Evolutionary conservation across 805 yeast species (phyloP).

Genomic region (Ogataea thermomethanolica): DNA sequence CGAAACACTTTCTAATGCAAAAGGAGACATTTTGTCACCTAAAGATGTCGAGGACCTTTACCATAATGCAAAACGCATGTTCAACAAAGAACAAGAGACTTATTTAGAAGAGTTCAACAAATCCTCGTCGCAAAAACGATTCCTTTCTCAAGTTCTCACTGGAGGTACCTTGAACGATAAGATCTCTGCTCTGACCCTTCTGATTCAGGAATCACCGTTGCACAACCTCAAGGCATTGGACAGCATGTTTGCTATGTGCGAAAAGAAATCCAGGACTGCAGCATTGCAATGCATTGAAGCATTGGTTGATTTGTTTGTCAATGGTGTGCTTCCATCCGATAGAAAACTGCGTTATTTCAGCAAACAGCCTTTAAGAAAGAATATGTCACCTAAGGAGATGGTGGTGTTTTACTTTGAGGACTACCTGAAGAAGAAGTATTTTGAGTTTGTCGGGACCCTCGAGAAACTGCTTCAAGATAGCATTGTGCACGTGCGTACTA

Average conservation of each 20-base stretch:
- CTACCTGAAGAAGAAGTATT: constrained; percentile 71
- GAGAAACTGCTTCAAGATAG: constrained; percentile 89
- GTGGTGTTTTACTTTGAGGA: constrained; percentile 87
- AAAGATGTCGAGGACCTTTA: constrained; percentile 58
- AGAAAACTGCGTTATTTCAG: constrained; percentile 78
- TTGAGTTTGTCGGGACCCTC: constrained; percentile 68
- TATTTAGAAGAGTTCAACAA: constrained; percentile 73
- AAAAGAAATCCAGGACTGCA: constrained; percentile 89
- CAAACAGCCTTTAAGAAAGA: constrained; percentile 56
- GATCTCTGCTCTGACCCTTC: constrained; percentile 87
- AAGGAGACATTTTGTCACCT: constrained; percentile 38
- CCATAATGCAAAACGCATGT: constrained; percentile 60
- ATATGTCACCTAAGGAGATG: constrained; percentile 51
- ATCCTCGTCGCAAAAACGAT: constrained; percentile 78
- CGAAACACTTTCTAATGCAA: constrained; percentile 28
- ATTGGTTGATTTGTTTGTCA: constrained; percentile 79
- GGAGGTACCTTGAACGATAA: constrained; percentile 95
- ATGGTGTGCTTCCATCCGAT: constrained; percentile 83
- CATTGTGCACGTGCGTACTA: constrained; percentile 80
- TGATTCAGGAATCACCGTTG: constrained; percentile 92
- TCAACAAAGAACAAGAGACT: constrained; percentile 66
- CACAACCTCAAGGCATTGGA: constrained; percentile 85
- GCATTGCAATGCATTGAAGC: constrained; percentile 89
- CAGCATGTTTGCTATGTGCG: constrained; percentile 71
- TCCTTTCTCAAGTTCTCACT: constrained; percentile 80